These are phyloP conservation scores for Diaporthe australafricana DNA, from an alignment of 2,329 filamentous ascomycete genomes.

Conservation along the genomic window DNA sequence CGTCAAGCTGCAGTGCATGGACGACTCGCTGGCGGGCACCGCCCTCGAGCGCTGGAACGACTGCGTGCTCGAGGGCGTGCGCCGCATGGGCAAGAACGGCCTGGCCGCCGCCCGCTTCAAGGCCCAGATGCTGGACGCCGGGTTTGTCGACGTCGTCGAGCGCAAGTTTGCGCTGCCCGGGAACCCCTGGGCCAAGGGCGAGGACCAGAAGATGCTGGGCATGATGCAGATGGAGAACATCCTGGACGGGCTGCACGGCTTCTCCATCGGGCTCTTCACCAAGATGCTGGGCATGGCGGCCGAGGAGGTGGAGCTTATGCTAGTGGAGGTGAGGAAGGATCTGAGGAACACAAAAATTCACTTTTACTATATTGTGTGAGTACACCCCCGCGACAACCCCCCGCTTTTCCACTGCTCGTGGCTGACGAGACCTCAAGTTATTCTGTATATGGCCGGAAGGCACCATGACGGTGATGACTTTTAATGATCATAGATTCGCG, in stretches of 20 bases:
- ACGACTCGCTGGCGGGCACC: constrained; percentile 39
- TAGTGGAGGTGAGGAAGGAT: constrained; percentile 47
- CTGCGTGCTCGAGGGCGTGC: constrained; percentile 37
- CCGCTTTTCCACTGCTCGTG: no score
- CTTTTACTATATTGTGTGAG: constrained; percentile 47
- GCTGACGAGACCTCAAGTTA: constrained; percentile 16
- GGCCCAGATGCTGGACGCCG: constrained; percentile 44
- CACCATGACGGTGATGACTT: constrained; percentile 19
- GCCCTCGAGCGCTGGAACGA: constrained; percentile 41
- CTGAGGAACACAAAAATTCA: constrained; percentile 47
- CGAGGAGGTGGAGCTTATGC: constrained; percentile 47
- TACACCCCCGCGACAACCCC: neutral
- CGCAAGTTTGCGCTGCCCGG: constrained; percentile 47
- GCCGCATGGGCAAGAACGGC: constrained; percentile 33
- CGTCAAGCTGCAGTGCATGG: constrained; percentile 37
- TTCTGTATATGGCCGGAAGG: constrained; percentile 35
- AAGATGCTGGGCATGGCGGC: constrained; percentile 46
- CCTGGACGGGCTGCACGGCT: constrained; percentile 47
- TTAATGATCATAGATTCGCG: constrained; percentile 15
- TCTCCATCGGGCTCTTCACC: constrained; percentile 47
- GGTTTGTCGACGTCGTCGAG: constrained; percentile 47
- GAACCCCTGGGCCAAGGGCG: constrained; percentile 51
- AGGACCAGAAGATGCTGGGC: constrained; percentile 51
- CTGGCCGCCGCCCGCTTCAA: constrained; percentile 32
- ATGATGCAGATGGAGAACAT: constrained; percentile 49